Base-by-base conservation (phyloP, 2,329 filamentous ascomycete genomes). In the Arthrobotrys musiformis region DNA sequence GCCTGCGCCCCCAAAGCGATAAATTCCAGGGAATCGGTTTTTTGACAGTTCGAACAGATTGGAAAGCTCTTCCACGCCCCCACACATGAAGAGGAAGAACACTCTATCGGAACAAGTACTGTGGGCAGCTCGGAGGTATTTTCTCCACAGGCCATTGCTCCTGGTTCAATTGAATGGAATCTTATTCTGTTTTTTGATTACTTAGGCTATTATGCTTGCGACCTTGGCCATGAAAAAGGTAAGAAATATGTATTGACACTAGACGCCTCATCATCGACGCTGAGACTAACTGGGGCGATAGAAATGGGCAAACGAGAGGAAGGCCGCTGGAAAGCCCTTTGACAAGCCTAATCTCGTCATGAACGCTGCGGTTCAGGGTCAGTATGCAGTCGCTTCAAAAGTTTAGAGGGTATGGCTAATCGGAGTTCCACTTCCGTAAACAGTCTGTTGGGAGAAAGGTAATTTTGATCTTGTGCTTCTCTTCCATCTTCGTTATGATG, bases 351-450 rank as follows among this genome's bases (percentile, higher is more conserved):
- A 98, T 85, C 91, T 98, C 78, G 86, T 98, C 86, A 97, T 98
- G 94, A 95, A 92, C 81, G 93, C 92, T 26, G 94, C 94, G 33
- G 94, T 97, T 1, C 94, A 98, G 85, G 94, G 97, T 44, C 97
- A 93, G 87, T 97, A 94, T 94, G 93, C 97, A 84, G 97, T 97
- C 86, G 91, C 91, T 0, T 13, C 37, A 37, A 1, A 33, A 13
- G 44, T 35, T 26, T 8, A 40, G 19, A 4, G 4, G 9, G 2
- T 42, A n/a, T 40, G 15, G n/a, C 40, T 42, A 42, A 42, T 19
- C 2, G 2, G 11, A 22, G n/a, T 40, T n/a, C 2, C 11, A 7
- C 13, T 22, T 13, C 1, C 19, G 5, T 26, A 17, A 50, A 33
- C 9, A 76, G 72, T 76, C 17, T 76, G 72, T 30, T 76, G 72